These are phyloP conservation scores for Hyparrhenia diplandra DNA, from an alignment of 176 grass and related monocot species.

Conservation along the genomic window DNA sequence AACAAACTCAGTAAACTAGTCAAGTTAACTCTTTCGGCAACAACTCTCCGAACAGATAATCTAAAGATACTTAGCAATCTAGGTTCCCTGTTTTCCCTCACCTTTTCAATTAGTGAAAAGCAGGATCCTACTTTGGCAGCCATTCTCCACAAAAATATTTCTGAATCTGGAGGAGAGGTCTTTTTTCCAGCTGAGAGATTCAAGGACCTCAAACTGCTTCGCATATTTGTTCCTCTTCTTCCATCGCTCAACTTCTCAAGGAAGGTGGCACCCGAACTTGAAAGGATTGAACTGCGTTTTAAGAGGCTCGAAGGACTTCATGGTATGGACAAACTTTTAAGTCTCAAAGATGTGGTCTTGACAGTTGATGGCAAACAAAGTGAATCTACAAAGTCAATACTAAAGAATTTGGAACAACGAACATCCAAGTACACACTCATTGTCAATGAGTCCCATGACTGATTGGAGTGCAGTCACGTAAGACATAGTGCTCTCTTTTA, in stretches of 20 bases:
- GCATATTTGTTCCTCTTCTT: not conserved
- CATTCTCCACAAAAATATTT: not conserved
- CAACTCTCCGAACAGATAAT: not conserved
- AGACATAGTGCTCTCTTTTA: no score
- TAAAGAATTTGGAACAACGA: no score
- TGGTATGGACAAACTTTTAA: not conserved
- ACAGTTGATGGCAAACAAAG: no score
- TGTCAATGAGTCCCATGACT: no score
- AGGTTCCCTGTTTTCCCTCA: not conserved
- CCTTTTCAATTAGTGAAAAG: not conserved
- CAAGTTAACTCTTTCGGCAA: not conserved
- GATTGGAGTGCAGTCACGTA: no score
- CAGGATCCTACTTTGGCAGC: not conserved
- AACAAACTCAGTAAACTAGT: not conserved
- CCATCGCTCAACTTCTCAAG: not conserved
- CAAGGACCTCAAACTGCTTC: not conserved
- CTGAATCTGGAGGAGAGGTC: not conserved
- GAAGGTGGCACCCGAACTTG: not conserved
- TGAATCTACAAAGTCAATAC: no score
- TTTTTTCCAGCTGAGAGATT: not conserved
- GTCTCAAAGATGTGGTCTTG: not conserved
- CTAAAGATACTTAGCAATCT: not conserved
- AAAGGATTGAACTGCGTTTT: not conserved
- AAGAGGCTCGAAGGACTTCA: not conserved
- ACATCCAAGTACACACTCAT: no score